Conservation (phyloP, 1,139 yeast species). For the Pneumocystis carinii region DNA sequence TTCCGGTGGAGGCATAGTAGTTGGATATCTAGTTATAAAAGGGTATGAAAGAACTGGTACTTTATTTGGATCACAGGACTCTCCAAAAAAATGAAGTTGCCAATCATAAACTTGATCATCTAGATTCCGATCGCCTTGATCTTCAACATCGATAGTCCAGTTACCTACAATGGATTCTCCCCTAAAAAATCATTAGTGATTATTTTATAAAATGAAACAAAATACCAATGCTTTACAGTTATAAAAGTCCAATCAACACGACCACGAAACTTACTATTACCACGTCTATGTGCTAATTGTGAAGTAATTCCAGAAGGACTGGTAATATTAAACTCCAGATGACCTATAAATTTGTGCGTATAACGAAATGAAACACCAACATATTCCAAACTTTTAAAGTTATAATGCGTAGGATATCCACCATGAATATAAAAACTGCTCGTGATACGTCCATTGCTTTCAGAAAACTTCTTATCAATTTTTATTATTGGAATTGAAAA, state of each 20-base stretch:
- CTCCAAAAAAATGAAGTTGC: not conserved
- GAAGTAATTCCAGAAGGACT: conserved; percentile 70
- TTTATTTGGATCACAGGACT: not conserved
- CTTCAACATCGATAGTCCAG: conserved; percentile 60
- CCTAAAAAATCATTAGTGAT: not conserved
- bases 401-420: conserved; percentile 38
- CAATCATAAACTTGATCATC: not conserved
- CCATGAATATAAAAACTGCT: conserved; percentile 36
- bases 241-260: conserved; percentile 70
- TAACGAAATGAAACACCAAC: conserved; percentile 68
- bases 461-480: conserved; percentile 23
- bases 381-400: conserved; percentile 67
- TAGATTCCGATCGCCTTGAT: conserved; percentile 22
- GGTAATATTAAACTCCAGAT: conserved; percentile 44
- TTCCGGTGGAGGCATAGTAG: not conserved
- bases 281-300: conserved; percentile 59
- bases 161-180: conserved; percentile 73
- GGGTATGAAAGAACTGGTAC: not conserved
- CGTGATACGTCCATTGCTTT: conserved; percentile 22
- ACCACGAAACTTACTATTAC: conserved; percentile 42
- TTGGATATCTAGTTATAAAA: not conserved
- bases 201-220: not conserved
- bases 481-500: conserved; percentile 34
- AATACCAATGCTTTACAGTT: conserved; percentile 89
- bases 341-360: conserved; percentile 53